Conservation (phyloP, 257 asterid species). For the Jaltomata sinuosa region DNA sequence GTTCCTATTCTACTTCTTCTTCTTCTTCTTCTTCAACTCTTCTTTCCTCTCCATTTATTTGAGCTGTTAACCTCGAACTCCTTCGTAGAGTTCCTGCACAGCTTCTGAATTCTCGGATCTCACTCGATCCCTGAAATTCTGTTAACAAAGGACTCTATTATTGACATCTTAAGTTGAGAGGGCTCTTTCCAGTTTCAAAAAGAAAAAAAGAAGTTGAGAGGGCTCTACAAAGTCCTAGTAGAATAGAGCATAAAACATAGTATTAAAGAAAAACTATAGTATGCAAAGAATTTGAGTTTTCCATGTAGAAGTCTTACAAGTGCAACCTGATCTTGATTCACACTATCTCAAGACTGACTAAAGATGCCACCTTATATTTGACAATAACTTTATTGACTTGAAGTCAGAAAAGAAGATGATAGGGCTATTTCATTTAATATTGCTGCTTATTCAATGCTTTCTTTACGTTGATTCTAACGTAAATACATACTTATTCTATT, state of each 20-base stretch:
- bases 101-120: too few species aligned
- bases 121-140: too few species aligned
- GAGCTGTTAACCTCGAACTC: too few species aligned
- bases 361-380: neutral
- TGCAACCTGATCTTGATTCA: neutral
- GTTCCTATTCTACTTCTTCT: too few species aligned
- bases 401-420: neutral
- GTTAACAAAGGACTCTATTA: neutral
- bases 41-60: too few species aligned
- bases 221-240: neutral
- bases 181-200: too few species aligned
- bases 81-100: too few species aligned
- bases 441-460: neutral
- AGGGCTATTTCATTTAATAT: neutral
- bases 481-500: neutral
- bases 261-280: neutral
- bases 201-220: neutral
- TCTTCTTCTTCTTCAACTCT: too few species aligned
- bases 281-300: neutral
- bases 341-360: neutral
- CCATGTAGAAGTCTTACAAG: neutral
- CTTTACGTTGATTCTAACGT: neutral
- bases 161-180: neutral
- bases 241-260: neutral
- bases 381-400: neutral